Base-by-base conservation (phyloP, 2,329 filamentous ascomycete species). In the Myriosclerotinia scirpicola region DNA sequence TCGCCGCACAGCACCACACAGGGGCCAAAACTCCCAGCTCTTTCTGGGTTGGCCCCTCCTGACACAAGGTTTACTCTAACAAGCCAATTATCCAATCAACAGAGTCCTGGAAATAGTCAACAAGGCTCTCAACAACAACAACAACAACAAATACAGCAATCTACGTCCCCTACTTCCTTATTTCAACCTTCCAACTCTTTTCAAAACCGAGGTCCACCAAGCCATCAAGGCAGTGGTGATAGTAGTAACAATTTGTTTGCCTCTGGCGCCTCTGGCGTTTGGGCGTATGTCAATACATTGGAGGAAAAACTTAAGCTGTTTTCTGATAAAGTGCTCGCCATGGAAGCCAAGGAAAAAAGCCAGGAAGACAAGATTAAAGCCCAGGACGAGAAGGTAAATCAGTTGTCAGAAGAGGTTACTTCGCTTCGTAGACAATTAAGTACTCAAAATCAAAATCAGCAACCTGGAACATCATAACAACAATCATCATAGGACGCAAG, bases 251-350 rank as follows among this genome's bases (percentile, higher is more conserved):
- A 91, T 72, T 82, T 92, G 68, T 89, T 92, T 76, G 81, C 86
- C 63, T 79, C 83, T 63, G 80, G 81, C 22, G 85, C 87, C 61
- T 82, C 86, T 69, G 87, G 87, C 53, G 80, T 93, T 11, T 92
- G 89, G 89, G 80, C 83, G 5, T 92, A 92, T 73, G 85, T 93
- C 44, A 87, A 91, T 66, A 83, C 82, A 22, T 80, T 94, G 60
- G 90, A 94, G 74, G 84, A 86, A 15, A 80, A 80, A 70, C 75
- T 85, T n/a, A 81, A 81, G 65, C 76, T 79, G 15, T 73, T 84
- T 30, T 78, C 77, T 48, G 81, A 84, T 44, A 79, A 79, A 60
- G 75, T 83, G 22, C 76, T 78, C 50, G 72, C 72, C 6, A 77
- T 84, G 74, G 81, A 77, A 63, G 70, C 65, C 30, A 71, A 73